Percentiles rank a stretch among this genome's conserved stretches.
Conservation (phyloP, 331 rosid species). For the Rhamnella rubrinervis region DNA sequence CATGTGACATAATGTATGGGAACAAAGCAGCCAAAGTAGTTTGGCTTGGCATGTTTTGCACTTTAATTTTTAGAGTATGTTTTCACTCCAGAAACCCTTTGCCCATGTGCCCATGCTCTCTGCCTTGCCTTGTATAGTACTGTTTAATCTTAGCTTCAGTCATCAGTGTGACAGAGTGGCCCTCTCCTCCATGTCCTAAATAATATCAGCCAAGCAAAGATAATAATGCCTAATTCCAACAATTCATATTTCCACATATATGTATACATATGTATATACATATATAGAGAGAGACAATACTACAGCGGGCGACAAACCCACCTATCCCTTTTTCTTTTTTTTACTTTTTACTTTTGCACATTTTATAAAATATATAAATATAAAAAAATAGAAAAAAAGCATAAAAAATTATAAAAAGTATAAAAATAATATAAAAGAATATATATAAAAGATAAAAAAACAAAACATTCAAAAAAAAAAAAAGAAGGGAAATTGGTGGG, state of each 20-base stretch:
- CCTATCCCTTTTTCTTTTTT: no score
- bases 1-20: neutral
- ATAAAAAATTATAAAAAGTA: no score
- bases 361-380: no score
- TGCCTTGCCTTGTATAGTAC: neutral
- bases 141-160: neutral
- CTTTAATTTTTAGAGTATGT: neutral
- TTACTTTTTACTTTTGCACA: no score
- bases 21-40: neutral
- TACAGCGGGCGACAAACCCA: no score
- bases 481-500: no score
- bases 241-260: neutral
- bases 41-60: neutral
- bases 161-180: conserved; percentile 12
- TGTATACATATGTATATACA: neutral
- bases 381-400: no score
- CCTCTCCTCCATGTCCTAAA: conserved; percentile 17
- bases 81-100: neutral
- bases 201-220: neutral
- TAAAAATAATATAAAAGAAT: no score
- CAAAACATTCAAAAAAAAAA: no score
- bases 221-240: neutral
- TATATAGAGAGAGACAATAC: no score
- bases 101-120: conserved; percentile 14
- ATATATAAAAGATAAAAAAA: no score